Evolutionary conservation across 352 stramenopile species (phyloP).

Genomic region (Pythium vanterpoolii): DNA sequence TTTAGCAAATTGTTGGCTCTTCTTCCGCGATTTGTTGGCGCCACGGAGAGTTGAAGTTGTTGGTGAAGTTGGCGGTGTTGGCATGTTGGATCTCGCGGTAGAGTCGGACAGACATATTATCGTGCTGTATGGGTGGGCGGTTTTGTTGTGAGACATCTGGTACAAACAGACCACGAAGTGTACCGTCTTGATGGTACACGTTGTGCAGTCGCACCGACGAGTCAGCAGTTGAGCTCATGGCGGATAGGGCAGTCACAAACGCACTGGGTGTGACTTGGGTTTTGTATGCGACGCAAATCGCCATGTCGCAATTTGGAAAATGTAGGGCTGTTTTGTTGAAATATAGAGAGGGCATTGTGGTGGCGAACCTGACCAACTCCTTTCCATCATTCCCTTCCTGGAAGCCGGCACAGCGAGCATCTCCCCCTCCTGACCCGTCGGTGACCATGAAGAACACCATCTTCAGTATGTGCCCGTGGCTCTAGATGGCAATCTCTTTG

Average conservation of each 20-base stretch:
- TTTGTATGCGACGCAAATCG: conserved; percentile 14
- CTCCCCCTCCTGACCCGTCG: background rate
- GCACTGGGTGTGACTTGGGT: conserved; percentile 4
- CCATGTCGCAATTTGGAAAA: conserved; percentile 24
- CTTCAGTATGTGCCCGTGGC: conserved; percentile 41
- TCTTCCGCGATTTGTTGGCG: background rate
- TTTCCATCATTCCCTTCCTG: conserved; percentile 20
- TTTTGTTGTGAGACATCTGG: background rate
- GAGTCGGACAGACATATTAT: background rate
- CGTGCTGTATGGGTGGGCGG: background rate
- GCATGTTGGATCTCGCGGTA: background rate
- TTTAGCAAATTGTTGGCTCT: background rate
- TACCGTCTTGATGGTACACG: conserved; percentile 14
- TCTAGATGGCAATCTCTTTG: background rate
- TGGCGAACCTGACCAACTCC: conserved; percentile 2
- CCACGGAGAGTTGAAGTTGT: conserved; percentile 20
- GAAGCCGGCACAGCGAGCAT: conserved; percentile 13
- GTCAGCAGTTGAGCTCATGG: conserved; percentile 15
- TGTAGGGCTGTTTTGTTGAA: conserved; percentile 4
- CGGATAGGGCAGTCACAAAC: conserved; percentile 18
- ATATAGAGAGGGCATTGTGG: conserved; percentile 8
- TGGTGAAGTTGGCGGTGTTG: conserved; percentile 6
- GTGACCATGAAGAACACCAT: conserved; percentile 69
- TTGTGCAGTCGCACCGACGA: conserved; percentile 16
- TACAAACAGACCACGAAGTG: background rate